Base-by-base conservation (phyloP, 257 asterid genomes). In the Solanum ossicruentum region DNA sequence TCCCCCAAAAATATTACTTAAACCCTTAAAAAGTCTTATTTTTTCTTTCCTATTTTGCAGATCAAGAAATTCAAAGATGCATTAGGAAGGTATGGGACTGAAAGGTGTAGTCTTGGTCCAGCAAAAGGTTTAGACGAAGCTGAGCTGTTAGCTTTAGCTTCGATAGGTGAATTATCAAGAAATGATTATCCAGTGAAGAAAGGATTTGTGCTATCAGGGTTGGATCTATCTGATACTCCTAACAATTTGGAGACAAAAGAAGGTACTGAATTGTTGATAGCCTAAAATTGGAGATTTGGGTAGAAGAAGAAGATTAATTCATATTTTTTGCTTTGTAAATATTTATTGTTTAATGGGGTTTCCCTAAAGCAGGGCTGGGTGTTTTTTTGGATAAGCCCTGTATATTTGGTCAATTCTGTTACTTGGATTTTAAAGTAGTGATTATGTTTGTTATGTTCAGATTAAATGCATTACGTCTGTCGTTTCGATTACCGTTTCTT, bases 61-160 rank as follows among this genome's bases (percentile, higher is more conserved):
- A 94, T 96, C 92, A 94, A 94, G 92, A 96, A 96, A 84, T 96
- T 96, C 82, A 93, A 88, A 86, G 98, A 93, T 88, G 99, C 99
- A 58, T 83, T 96, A 83, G 94, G 92, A 5, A 96, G 94, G 67
- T 91, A 96, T 65, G 96, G 98, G 45, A 86, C 92, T 0, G 96
- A 92, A 13, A 81, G 94, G 15, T 90, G 91, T 54, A 86, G 92
- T 47, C 87, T 91, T 20, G 95, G 95, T 79, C 93, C 97, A 32
- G 90, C 94, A 2, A 96, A 91, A 70, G 99, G 99, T 7, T 89
- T 96, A 0, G 96, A 95, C 10, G 97, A 92, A n/a, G 82, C 92
- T 5, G 98, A 96, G 84, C 82, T 96, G n/a, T 11, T 91, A 88
- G 95, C 96, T 69, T 90, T 96, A 86, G 97, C 95, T 81, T 90